Conservation (phyloP, 2,329 filamentous ascomycete species). For the Raffaelea ambrosiae region DNA sequence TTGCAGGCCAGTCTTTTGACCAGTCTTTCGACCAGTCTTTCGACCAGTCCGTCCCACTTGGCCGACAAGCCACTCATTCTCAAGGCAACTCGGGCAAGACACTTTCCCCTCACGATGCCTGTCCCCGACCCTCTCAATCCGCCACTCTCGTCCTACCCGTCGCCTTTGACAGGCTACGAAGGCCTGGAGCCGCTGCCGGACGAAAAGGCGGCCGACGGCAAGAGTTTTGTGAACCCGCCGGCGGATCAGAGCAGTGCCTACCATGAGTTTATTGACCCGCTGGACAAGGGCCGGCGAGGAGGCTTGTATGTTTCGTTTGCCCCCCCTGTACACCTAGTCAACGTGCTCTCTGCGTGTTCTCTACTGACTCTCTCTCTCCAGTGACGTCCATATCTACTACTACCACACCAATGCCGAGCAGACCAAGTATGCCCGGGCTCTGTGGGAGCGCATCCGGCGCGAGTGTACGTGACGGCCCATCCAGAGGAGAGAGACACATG, state of each 20-base stretch:
- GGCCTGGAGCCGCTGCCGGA: conserved; percentile 45
- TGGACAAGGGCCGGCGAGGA: conserved; percentile 56
- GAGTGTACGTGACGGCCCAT: conserved; percentile 56
- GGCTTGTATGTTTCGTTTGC: conserved; percentile 52
- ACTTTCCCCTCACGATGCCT: background rate
- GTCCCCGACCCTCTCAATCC: conserved; percentile 13
- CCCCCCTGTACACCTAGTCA: no score
- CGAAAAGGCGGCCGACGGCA: conserved; percentile 62
- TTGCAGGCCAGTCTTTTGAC: no score
- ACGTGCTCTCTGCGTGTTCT: no score
- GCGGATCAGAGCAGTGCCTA: conserved; percentile 60
- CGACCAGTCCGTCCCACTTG: no score
- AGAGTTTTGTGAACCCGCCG: conserved; percentile 63
- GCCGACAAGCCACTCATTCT: no score
- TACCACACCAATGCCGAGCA: conserved; percentile 56
- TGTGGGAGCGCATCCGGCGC: conserved; percentile 70
- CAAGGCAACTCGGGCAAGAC: no score
- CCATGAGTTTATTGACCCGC: conserved; percentile 56
- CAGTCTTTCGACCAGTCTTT: no score
- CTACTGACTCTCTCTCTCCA: conserved; percentile 20
- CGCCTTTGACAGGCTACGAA: conserved; percentile 50
- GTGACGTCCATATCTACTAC: conserved; percentile 81
- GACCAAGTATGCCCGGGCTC: conserved; percentile 55
- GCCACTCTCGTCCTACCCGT: conserved; percentile 33
- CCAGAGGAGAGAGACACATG: background rate